Conservation (phyloP, 1,284 basidiomycete species). For the Naganishia liquefaciens region DNA sequence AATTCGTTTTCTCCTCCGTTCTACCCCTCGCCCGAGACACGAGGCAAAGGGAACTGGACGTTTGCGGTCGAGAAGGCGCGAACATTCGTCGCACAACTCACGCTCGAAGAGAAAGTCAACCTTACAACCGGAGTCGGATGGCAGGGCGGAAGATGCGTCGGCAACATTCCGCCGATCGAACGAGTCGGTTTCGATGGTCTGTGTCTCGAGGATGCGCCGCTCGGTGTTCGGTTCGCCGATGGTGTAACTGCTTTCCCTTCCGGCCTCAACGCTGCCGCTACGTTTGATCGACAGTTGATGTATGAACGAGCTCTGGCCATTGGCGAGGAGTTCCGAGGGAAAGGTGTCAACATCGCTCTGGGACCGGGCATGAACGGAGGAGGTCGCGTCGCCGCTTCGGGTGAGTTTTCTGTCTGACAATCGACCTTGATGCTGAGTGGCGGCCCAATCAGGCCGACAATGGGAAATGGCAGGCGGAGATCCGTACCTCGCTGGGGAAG, state of each 20-base stretch:
- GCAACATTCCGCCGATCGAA: conserved; percentile 66
- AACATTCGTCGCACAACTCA: conserved; percentile 50
- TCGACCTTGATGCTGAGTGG: neutral
- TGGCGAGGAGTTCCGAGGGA: conserved; percentile 73
- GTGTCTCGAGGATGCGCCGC: conserved; percentile 61
- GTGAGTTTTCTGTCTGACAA: neutral
- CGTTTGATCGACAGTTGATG: conserved; percentile 72
- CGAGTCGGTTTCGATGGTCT: conserved; percentile 67
- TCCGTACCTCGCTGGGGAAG: conserved; percentile 64
- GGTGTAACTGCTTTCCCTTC: conserved; percentile 67
- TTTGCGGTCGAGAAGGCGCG: conserved; percentile 49
- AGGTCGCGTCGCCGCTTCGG: conserved; percentile 14
- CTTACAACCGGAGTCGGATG: conserved; percentile 56
- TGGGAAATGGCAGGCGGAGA: conserved; percentile 58
- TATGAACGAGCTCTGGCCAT: conserved; percentile 71
- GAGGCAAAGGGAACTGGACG: conserved; percentile 43
- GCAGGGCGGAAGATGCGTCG: conserved; percentile 61
- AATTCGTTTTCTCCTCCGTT: conserved; percentile 34
- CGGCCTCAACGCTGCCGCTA: conserved; percentile 70
- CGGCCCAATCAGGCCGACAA: conserved; percentile 18
- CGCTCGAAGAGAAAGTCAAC: conserved; percentile 55
- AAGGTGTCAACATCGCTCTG: conserved; percentile 73
- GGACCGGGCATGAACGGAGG: conserved; percentile 49
- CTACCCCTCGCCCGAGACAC: conserved; percentile 32
- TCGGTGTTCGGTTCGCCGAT: conserved; percentile 66